Base-by-base conservation (phyloP, 495 filamentous ascomycete species). In the Xylona heveae region DNA sequence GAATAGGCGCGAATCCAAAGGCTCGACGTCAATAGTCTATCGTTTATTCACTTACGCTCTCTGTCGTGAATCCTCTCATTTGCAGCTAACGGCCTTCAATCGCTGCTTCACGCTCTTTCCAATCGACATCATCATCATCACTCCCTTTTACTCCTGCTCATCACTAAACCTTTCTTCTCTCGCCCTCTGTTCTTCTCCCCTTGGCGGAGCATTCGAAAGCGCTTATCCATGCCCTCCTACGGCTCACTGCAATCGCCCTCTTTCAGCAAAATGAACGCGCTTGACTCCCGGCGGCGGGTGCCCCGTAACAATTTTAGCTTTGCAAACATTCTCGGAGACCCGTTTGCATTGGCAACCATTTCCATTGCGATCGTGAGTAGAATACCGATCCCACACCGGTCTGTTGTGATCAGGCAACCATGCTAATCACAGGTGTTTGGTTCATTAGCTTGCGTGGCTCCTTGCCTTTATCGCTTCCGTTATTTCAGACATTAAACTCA, bases 261-360 rank as follows among this genome's bases (percentile, higher is more conserved):
- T 38, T 52, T 83, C 42, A 65, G 61, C 54, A 85, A 84, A 68
- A 84, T 88, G 77, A 73, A 81, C 48, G 58, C 61, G 37, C 50
- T 56, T 23, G 31, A 33, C 16, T 10, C 16, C 31, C 17, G 19
- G 31, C 12, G 19, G 31, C 31, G 19, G 31, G 19, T 22, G 19
- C 22, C 15, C 16, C 4, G 31, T 19, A 7, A 22, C 31, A 10
- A 20, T 44, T 71, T 90, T 43, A 74, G 66, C 40, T 54, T 82
- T 49, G 81, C 78, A 44, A 83, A 93, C 52, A 79, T 95, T 33
- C 59, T 94, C 30, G 88, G 88, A 42, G 85, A 95, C 57, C 90
- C 90, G 2, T 94, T 99, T 56, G 84, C 88, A 31, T 66, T 95
- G 24, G 82, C 83, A 25, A 99, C 88, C 10, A 67, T 88, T 24